These are phyloP conservation scores for Rhizopogon sp. DNA, from an alignment of 768 basidiomycete species.

Conservation along the genomic window DNA sequence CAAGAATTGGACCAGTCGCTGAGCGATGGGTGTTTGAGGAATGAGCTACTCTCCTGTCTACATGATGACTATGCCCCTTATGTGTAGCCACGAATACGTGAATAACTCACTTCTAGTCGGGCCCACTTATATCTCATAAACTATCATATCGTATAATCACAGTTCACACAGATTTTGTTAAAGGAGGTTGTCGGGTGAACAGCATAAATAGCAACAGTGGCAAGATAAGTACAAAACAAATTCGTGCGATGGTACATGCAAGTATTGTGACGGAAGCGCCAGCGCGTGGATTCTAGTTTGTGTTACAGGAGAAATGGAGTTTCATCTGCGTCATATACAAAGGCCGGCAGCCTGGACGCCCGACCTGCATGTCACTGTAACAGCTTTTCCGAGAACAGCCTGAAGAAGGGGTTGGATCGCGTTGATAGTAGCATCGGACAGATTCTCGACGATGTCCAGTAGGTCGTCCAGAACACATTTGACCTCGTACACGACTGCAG, in stretches of 20 bases:
- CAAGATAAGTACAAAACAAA: conserved; percentile 28
- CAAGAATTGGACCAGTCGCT: conserved; percentile 58
- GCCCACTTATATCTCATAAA: background rate
- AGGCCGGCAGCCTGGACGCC: conserved; percentile 15
- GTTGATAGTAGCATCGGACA: conserved; percentile 44
- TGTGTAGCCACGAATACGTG: background rate
- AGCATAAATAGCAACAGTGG: conserved; percentile 4
- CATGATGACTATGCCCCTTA: background rate
- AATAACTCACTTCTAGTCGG: background rate
- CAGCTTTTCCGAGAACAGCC: conserved; percentile 17
- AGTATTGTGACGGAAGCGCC: conserved; percentile 6
- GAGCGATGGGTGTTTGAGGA: conserved; percentile 69
- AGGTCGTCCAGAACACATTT: conserved; percentile 55
- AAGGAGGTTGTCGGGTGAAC: background rate
- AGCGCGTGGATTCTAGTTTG: conserved; percentile 20
- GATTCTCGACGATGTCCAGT: conserved; percentile 44
- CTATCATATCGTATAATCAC: background rate
- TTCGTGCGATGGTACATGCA: conserved; percentile 7
- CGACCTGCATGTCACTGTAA: conserved; percentile 14
- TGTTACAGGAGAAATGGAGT: conserved; percentile 18
- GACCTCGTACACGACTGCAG: conserved; percentile 49
- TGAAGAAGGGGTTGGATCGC: conserved; percentile 32
- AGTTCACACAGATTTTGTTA: background rate
- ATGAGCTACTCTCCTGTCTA: conserved; percentile 22
- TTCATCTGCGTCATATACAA: conserved; percentile 18